phyloP scores from a whole-genome alignment of 2,329 filamentous ascomycete genomes.

The Pseudocercospora pini-densiflorae region DNA sequence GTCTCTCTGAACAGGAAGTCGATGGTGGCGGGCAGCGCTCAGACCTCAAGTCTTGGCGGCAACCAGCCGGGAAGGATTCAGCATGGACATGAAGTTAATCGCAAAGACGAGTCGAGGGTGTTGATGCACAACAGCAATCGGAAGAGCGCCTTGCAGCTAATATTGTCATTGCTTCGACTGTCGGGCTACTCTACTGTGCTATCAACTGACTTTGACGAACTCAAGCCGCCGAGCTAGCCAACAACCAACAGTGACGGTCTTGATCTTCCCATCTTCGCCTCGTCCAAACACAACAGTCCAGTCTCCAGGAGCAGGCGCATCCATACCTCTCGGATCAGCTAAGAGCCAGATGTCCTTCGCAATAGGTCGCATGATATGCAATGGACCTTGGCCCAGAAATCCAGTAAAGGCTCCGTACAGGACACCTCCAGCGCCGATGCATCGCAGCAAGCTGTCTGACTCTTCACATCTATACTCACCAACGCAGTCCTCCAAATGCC shows the following conservation, averaged over 20 bases:
- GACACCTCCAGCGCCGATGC: slow-evolving; percentile 41
- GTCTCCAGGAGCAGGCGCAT: slow-evolving; percentile 48
- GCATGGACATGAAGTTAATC: not conserved
- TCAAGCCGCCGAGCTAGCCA: slow-evolving; percentile 45
- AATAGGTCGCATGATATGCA: slow-evolving; percentile 44
- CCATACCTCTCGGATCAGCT: slow-evolving; percentile 46
- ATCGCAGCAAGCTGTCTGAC: slow-evolving; percentile 44
- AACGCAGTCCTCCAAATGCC: slow-evolving; percentile 14
- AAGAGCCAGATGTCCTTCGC: slow-evolving; percentile 48
- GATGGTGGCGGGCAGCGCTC: not conserved
- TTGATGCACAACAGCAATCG: too few relatives aligned
- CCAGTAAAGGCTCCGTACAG: slow-evolving; percentile 52
- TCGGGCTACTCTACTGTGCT: not conserved
- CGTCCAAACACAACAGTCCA: slow-evolving; percentile 48
- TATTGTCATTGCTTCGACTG: too few relatives aligned
- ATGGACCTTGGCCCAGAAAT: slow-evolving; percentile 47
- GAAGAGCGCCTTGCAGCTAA: too few relatives aligned
- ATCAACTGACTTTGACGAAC: slow-evolving; percentile 17
- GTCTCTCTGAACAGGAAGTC: not conserved
- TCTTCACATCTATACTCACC: slow-evolving; percentile 46
- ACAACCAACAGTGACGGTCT: slow-evolving; percentile 44
- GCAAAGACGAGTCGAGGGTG: not conserved
- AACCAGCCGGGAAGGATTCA: not conserved
- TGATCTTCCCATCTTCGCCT: slow-evolving; percentile 26
- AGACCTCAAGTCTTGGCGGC: not conserved